Evolutionary conservation across 2,329 filamentous ascomycete species (phyloP), one percentile per base, ranked within the genome.

Genomic region (Xylaria sp.): DNA sequence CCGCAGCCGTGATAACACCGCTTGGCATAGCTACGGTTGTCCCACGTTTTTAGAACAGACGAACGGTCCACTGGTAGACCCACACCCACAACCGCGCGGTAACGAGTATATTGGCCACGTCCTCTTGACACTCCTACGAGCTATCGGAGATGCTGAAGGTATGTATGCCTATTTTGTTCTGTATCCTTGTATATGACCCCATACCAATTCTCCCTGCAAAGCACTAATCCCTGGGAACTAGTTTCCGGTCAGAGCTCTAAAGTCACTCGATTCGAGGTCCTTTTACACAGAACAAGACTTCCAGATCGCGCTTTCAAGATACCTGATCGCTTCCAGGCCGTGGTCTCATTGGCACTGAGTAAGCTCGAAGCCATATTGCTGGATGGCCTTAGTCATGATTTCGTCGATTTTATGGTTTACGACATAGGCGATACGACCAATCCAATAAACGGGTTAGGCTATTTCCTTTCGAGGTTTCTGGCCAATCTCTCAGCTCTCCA

Each of bases 1-100:
- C 10, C 85, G 88, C 4, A 74, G 73, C 13, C 84, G 89, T 3
- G 89, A 91, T 56, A 36, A 0, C 20, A 66, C 13, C 73, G 71
- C 0, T 0, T 91, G 89, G 89, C 78, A 76, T 8, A 88, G 87
- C 74, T 90, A 89, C 70, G 87, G 88, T 2, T 77, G 80, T 20
- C 74, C 52, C 18, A 68, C 39, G 58, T 45, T 28, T 8, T 28
- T 18, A 6, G 34, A 8, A 28, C 41, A 60, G 10, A 65, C 56
- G 3, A 8, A 3, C 3, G 8, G 2, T 8, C 10, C 2, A 30
- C 50, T 67, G 2, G 32, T 13, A 10, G 23, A 50, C 8, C 66
- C 57, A 9, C 12, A 10, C n/a, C 5, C 10, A 39, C 13, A 13
- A 5, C 15, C 4, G 10, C 7, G 28, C 48, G 43, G 53, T 13